Evolutionary conservation across 2,329 filamentous ascomycete genomes (phyloP), one percentile per base, ranked within the genome.

Genomic region (Aspergillus japonicus): DNA sequence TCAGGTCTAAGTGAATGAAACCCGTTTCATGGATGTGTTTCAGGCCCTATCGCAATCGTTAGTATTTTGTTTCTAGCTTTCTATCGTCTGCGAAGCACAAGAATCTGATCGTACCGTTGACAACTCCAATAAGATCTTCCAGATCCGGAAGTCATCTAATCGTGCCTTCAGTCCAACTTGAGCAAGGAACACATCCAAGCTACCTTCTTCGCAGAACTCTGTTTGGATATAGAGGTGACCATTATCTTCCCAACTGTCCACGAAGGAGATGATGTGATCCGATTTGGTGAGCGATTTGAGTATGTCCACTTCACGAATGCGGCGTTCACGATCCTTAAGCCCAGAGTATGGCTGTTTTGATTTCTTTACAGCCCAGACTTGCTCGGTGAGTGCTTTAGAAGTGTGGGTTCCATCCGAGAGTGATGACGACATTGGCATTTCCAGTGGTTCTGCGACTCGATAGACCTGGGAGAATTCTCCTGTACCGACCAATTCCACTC

Each of bases 391-490:
- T 7, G 84, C 79, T 47, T 80, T 83, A 11, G 82, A 83, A 8
- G 85, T 81, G n/a, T 82, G 77, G 42, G 76, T 80, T 11, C 80
- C 75, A 56, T 75, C 76, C 1, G 77, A 69, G 74, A 80, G 75
- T 68, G 81, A 67, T 66, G 76, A 70, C 60, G 76, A 71, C 42
- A 76, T 68, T 63, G 74, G 72, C 8, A 67, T 60, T 42, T 75
- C 70, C 12, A 74, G 66, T 61, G 78, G 66, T 62, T 77, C 66
- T 14, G 86, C 86, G 4, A 96, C 93, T 39, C 89, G 87, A 74
- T 92, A 99, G 0, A 99, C 95, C 58, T 90, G 86, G 0, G 95
- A 98, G 72, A 99, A 99, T 73, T 97, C 94, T 59, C 95, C 95
- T 61, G 88, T 88, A 51, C 94, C 94, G 65, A 94, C 84, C 60